phyloP scores from a whole-genome alignment of 352 stramenopile species.

The Phytophthora kernoviae region DNA sequence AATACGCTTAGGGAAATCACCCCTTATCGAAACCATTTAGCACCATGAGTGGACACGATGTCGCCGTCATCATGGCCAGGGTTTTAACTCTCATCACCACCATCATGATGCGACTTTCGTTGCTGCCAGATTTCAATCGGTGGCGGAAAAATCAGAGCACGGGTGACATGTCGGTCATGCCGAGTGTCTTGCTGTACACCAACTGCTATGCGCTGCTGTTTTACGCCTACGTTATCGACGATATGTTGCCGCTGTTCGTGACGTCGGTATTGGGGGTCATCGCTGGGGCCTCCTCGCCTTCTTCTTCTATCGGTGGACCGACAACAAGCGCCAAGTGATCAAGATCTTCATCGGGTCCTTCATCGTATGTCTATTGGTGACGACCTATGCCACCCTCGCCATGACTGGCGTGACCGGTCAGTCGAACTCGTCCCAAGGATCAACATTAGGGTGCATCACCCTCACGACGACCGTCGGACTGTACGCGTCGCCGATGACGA shows the following conservation, averaged over 20 bases:
- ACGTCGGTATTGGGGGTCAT: slow-evolving; percentile 44
- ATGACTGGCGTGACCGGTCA: slow-evolving; percentile 22
- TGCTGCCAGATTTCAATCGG: slow-evolving; percentile 41
- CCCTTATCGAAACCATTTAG: neutral
- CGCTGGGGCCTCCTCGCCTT: slow-evolving; percentile 40
- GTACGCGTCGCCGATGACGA: slow-evolving; percentile 50
- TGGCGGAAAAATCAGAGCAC: slow-evolving; percentile 34
- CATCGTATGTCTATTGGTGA: slow-evolving; percentile 25
- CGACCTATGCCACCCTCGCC: slow-evolving; percentile 36
- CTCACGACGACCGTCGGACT: slow-evolving; percentile 44
- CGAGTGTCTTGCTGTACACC: slow-evolving; percentile 32
- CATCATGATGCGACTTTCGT: slow-evolving; percentile 32
- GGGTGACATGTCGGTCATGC: slow-evolving; percentile 40
- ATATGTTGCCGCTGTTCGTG: slow-evolving; percentile 51
- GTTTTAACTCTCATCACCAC: slow-evolving; percentile 34
- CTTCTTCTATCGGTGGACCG: slow-evolving; percentile 46
- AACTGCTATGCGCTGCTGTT: slow-evolving; percentile 37
- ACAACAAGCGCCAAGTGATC: slow-evolving; percentile 27
- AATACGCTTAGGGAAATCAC: neutral
- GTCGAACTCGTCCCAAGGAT: slow-evolving; percentile 13
- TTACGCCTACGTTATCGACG: slow-evolving; percentile 52
- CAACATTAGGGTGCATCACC: slow-evolving; percentile 38
- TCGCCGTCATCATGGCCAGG: slow-evolving; percentile 22
- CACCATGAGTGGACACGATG: slow-evolving; percentile 13
- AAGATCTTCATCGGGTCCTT: slow-evolving; percentile 31